Conservation (phyloP, 139 green algal genomes). For the Marvania coccoides region DNA sequence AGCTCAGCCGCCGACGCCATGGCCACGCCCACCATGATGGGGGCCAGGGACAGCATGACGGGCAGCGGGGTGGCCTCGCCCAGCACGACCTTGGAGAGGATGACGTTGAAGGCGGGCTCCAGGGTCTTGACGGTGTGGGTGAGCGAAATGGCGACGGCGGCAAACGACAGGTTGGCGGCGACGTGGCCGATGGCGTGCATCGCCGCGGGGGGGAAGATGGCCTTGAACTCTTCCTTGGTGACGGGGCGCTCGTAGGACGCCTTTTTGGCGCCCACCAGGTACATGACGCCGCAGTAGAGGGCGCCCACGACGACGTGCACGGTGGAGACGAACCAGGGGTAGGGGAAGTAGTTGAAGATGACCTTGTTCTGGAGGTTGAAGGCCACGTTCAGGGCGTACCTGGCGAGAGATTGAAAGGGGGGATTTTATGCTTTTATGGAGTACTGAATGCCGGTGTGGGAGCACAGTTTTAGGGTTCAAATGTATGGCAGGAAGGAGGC, state of each 20-base stretch:
- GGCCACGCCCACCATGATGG: conserved; percentile 91
- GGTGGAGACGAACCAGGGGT: conserved; percentile 85
- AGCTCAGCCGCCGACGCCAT: conserved; percentile 83
- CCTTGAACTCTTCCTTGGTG: conserved; percentile 76
- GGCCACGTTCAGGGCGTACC: conserved; percentile 93
- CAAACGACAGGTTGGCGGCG: conserved; percentile 96
- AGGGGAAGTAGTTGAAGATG: conserved; percentile 99
- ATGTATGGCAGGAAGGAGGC: too few relatives aligned
- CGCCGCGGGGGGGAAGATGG: conserved; percentile 75
- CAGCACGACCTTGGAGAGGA: conserved; percentile 72
- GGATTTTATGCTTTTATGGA: neutral
- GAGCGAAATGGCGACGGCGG: conserved; percentile 93
- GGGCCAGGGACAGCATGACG: conserved; percentile 79
- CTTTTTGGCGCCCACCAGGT: conserved; percentile 78
- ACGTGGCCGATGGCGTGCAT: conserved; percentile 97
- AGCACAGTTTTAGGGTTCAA: too few relatives aligned
- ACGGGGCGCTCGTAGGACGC: conserved; percentile 79
- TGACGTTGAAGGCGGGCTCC: conserved; percentile 95
- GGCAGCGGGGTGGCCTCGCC: conserved; percentile 77
- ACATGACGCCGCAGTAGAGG: conserved; percentile 73
- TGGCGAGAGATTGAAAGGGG: conserved; percentile 12
- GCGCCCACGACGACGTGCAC: conserved; percentile 86
- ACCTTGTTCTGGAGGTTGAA: conserved; percentile 99
- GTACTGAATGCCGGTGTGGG: neutral
- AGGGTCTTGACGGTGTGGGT: conserved; percentile 98